Evolutionary conservation across 2,329 filamentous ascomycete species (phyloP), one percentile per base, ranked within the genome.

Genomic region (Boeremia lycopersici): DNA sequence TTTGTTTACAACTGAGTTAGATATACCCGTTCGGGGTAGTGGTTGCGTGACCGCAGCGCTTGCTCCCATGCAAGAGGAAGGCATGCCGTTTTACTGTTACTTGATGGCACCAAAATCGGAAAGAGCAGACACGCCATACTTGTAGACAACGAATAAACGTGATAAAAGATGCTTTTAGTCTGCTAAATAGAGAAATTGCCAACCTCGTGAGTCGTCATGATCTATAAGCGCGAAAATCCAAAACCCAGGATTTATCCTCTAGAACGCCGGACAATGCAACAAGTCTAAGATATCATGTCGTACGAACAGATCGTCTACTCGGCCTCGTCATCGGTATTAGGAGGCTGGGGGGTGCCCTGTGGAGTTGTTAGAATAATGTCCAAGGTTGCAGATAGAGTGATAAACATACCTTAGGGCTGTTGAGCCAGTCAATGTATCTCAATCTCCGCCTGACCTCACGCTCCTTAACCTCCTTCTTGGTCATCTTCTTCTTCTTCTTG

Each of bases 401-500:
- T 45, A 23, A 33, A 59, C 67, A 35, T 68, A 74, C 75, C 72
- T 78, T 78, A 6, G 89, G 89, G 68, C 85, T 90, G 78, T 91
- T 93, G 67, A 96, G 81, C 83, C 84, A 87, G 68, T 87, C 84
- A 56, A 87, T 84, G 77, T 99, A 92, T 68, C 95, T 86, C 77
- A 98, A 81, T 66, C 95, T 84, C 64, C 93, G 86, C 61, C 96
- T 84, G 38, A 89, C 89, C 78, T 98, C 93, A 17, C 89, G 84
- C 76, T 99, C 95, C 85, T 99, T 99, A 74, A 93, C 67, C 77
- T 99, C 92, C 78, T 92, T 92, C 82, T 96, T 91, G 53, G 95
- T 99, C 86, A 95, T 86, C 90, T 99, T 99, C 87, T 93, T 96
- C 91, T 97, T 97, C 80, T 89, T 89, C 84, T 93, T 95, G 9